These are phyloP conservation scores for Ogataea henricii DNA, from an alignment of 805 yeast genomes.

Conservation along the genomic window DNA sequence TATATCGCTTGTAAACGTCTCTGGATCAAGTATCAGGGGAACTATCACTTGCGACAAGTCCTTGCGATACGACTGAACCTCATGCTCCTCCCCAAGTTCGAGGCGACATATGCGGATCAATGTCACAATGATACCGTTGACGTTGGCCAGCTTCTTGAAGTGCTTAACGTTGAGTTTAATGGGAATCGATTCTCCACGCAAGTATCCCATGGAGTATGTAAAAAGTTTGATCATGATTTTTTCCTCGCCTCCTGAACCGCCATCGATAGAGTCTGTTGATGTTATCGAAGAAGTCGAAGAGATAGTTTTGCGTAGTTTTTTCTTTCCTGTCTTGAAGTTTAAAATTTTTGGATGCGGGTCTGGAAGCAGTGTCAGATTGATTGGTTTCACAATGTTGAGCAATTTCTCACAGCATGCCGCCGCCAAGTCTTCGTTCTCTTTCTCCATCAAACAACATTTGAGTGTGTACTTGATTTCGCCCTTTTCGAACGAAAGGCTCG, in stretches of 20 bases:
- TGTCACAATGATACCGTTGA: slow-evolving; percentile 76
- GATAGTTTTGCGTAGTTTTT: slow-evolving; percentile 37
- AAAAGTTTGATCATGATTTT: slow-evolving; percentile 38
- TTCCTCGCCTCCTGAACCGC: slow-evolving; percentile 16
- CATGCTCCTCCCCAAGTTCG: slow-evolving; percentile 57
- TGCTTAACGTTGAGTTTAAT: slow-evolving; percentile 68
- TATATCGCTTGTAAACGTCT: slow-evolving; percentile 54
- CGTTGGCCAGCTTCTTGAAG: slow-evolving; percentile 65
- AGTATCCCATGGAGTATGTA: slow-evolving; percentile 66
- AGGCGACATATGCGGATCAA: slow-evolving; percentile 78
- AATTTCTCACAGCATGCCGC: slow-evolving; percentile 54
- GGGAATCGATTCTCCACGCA: slow-evolving; percentile 80
- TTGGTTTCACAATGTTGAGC: slow-evolving; percentile 66
- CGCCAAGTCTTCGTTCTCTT: slow-evolving; percentile 29
- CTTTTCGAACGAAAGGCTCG: slow-evolving; percentile 78
- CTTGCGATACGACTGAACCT: slow-evolving; percentile 74
- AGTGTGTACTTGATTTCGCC: slow-evolving; percentile 77
- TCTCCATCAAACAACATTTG: slow-evolving; percentile 33
- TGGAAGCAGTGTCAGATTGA: slow-evolving; percentile 68
- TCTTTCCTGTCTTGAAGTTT: slow-evolving; percentile 53
- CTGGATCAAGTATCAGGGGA: slow-evolving; percentile 79
- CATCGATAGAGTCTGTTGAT: slow-evolving; percentile 26
- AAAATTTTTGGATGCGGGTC: slow-evolving; percentile 67
- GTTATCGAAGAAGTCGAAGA: slow-evolving; percentile 45
- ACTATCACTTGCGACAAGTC: slow-evolving; percentile 77